Evolutionary conservation across 345 rosid species (phyloP).

Genomic region (Leavenworthia alabamica): DNA sequence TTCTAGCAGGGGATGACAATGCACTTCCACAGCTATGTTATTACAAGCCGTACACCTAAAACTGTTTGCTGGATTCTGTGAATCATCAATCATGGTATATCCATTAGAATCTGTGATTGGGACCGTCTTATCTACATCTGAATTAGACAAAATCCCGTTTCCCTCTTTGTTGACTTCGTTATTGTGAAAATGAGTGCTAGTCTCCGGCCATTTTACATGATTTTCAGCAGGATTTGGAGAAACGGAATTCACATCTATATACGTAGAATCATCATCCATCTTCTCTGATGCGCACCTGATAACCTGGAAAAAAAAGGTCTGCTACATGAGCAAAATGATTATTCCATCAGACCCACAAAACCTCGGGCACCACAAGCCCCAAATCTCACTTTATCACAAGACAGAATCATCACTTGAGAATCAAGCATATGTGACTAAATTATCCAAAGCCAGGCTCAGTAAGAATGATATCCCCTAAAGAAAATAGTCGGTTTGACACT

Average conservation of each 20-base stretch:
- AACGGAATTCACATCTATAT: constrained; percentile 23
- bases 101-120: constrained; percentile 37
- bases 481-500: not conserved
- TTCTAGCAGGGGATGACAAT: constrained; percentile 70
- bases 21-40: constrained; percentile 55
- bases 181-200: constrained; percentile 26
- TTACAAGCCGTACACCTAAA: constrained; percentile 78
- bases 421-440: not conserved
- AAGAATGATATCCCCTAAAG: not conserved
- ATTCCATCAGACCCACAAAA: constrained; percentile 2
- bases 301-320: constrained; percentile 27
- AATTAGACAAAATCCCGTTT: constrained; percentile 36
- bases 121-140: constrained; percentile 43
- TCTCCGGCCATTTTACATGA: constrained; percentile 22
- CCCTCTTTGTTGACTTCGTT: constrained; percentile 17
- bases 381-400: constrained; percentile 3
- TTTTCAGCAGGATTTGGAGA: constrained; percentile 16
- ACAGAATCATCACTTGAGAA: constrained; percentile 10
- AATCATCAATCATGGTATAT: constrained; percentile 33
- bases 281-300: constrained; percentile 29
- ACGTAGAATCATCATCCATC: constrained; percentile 24
- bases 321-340: constrained; percentile 12
- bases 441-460: not conserved
- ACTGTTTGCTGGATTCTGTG: constrained; percentile 29
- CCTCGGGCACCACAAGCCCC: constrained; percentile 1